Conservation (phyloP, 1,139 yeast species). For the Kodamaea alishanica region DNA sequence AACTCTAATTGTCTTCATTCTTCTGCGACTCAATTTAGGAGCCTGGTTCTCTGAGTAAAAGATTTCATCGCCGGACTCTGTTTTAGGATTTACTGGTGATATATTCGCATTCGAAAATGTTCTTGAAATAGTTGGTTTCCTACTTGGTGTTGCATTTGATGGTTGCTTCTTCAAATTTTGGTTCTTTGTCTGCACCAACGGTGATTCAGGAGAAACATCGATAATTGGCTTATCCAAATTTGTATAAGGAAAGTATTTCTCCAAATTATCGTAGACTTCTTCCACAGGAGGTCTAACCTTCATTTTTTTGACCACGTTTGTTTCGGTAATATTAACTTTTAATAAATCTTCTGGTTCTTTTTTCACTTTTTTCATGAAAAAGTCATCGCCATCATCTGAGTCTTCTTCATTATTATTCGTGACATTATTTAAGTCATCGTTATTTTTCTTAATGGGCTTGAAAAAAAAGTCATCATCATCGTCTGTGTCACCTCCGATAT, state of each 20-base stretch:
- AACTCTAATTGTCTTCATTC: conserved; percentile 85
- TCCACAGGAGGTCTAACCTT: conserved; percentile 89
- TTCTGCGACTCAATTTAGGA: conserved; percentile 31
- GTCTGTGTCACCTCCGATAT: conserved; percentile 8
- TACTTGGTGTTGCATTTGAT: conserved; percentile 7
- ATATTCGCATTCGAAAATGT: conserved; percentile 48
- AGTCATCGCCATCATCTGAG: conserved; percentile 22
- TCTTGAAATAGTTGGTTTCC: conserved; percentile 41
- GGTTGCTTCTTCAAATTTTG: conserved; percentile 3
- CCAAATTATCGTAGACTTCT: conserved; percentile 86
- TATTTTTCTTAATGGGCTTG: conserved; percentile 21
- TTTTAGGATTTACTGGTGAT: conserved; percentile 32
- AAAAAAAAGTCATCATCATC: conserved; percentile 29
- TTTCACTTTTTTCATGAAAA: conserved; percentile 27
- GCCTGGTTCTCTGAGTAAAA: conserved; percentile 31
- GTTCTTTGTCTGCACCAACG: conserved; percentile 20
- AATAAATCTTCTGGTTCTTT: conserved; percentile 1
- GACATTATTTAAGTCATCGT: conserved; percentile 16
- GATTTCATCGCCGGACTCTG: conserved; percentile 32
- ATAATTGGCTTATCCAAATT: conserved; percentile 90
- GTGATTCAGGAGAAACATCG: conserved; percentile 70
- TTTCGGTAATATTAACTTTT: conserved; percentile 5
- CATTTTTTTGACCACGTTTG: conserved; percentile 41
- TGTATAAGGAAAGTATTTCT: conserved; percentile 86
- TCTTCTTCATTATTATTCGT: conserved; percentile 6